Base-by-base conservation (phyloP, 768 basidiomycete species). In the Boletus coccyginus region DNA sequence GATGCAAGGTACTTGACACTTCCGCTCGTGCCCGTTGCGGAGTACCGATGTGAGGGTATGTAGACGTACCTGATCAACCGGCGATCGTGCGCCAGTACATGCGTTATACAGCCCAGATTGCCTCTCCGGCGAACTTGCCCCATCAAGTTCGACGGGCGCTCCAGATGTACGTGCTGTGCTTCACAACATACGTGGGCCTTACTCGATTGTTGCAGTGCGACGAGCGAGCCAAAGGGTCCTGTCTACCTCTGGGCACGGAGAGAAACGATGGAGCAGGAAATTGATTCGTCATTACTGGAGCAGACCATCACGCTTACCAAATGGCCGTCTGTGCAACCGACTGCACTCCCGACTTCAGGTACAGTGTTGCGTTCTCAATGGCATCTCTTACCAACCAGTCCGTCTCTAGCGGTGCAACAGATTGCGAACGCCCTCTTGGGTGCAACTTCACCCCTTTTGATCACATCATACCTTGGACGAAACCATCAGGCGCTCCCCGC, bases 71-170 rank as follows among this genome's bases (percentile, higher is more conserved):
- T n/a, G 88, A 90, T 64, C 88, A 90, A 61, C 62, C 85, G 1
- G 76, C 80, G 5, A 88, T 90, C 51, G 80, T 88, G 29, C 80
- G 88, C 1, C 87, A 88, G 62, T 90, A 90, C 66, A 90, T 88
- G 87, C 77, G 87, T 11, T 80, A 81, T 62, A 79, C 82, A 0
- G 77, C 79, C 0, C 84, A 89, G 56, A 80, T 90, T 3, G 60
- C 76, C 31, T 83, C 81, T 54, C 79, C 80, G 0, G 77, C 73
- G 57, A 85, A 78, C 36, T 73, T 81, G 8, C 70, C 81, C 7
- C 75, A 81, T 54, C 70, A 77, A 1, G 73, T 88, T 7, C 73
- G 80, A 41, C 77, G 88, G 27, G 81, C 85, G 0, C 66, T 89
- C 48, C 87, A 89, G 65, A 83, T 87, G 86, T 86, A 61, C 19